A percentile compares a stretch with the other conserved stretches of the same genome.
Conservation (phyloP, 2,329 filamentous ascomycete genomes). For the Stachybotrys chlorohalonatus region DNA sequence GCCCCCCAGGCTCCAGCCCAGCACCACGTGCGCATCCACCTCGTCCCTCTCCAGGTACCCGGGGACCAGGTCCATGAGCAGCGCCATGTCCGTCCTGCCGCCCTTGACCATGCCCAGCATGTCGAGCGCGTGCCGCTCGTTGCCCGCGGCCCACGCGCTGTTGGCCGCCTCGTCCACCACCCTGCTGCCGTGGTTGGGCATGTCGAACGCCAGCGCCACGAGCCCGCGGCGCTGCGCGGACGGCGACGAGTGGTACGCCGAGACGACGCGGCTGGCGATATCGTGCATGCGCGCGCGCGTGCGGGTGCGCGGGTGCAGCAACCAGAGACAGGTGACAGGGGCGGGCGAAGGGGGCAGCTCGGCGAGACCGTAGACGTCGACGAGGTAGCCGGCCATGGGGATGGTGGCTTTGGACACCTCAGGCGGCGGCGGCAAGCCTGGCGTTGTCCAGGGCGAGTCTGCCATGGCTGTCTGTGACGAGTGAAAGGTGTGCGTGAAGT, state of each 20-base stretch:
- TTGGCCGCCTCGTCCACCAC: slow-evolving; percentile 61
- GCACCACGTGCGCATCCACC: slow-evolving; percentile 58
- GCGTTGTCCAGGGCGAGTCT: slow-evolving; percentile 18
- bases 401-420: slow-evolving; percentile 55
- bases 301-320: slow-evolving; percentile 72
- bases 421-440: slow-evolving; percentile 28
- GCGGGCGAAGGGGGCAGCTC: slow-evolving; percentile 50
- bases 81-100: slow-evolving; percentile 65
- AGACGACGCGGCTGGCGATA: slow-evolving; percentile 59
- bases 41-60: slow-evolving; percentile 48
- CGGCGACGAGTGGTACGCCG: slow-evolving; percentile 51
- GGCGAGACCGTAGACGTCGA: slow-evolving; percentile 71
- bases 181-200: slow-evolving; percentile 81
- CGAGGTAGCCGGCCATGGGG: slow-evolving; percentile 68
- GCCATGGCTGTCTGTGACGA: slow-evolving; percentile 9
- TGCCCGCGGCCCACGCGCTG: slow-evolving; percentile 69
- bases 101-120: slow-evolving; percentile 75
- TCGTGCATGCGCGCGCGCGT: slow-evolving; percentile 65
- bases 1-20: slow-evolving; percentile 80
- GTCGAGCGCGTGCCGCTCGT: slow-evolving; percentile 75
- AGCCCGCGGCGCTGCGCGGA: slow-evolving; percentile 42
- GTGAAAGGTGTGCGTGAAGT: slow-evolving; percentile 1
- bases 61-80: slow-evolving; percentile 69
- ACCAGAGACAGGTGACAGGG: slow-evolving; percentile 74
- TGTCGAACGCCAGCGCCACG: slow-evolving; percentile 80